Base-by-base conservation (phyloP, 768 basidiomycete species). In the Lentinula sp. region DNA sequence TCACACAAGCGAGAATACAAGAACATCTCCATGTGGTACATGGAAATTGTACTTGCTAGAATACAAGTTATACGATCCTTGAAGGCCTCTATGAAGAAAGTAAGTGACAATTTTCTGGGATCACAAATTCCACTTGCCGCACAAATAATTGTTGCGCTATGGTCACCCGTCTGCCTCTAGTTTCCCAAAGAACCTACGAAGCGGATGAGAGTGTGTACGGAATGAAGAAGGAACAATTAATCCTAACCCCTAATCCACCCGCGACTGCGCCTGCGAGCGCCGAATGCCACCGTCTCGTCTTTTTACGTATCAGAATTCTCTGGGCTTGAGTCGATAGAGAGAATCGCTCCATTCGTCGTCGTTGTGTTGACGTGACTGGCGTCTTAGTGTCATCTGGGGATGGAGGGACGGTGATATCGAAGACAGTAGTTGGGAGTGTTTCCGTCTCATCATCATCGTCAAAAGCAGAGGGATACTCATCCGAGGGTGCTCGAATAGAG, bases 101-200 rank as follows among this genome's bases (percentile, higher is more conserved):
- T 59, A 56, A 18, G 57, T 42, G 23, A 23, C 23, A 51, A 6
- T 23, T 28, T 6, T n/a, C 3, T 41, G 18, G 35, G 52, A 37
- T 15, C 6, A 5, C 37, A 57, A 23, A 35, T 35, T 28, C 8
- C 53, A 75, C 85, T 54, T 60, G 86, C 92, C 93, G 84, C 56
- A 96, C 93, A 73, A 96, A 92, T 66, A 95, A 69, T 72, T 95
- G 94, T 67, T 95, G 93, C 0, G 89, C 89, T 63, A 95, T 89
- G 16, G 82, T 81, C 15, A 78, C 73, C 60, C 91, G 77, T 39
- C 90, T 72, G 2, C 80, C 79, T 63, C 75, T 78, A 69, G 84
- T 91, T 76, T 95, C 93, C 70, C 88, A 92, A 69, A 88, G 77
- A 46, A 96, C 32, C 55, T 56, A 42, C 35, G 28, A 2, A 10